Conservation (phyloP, 176 grass and related monocot species). For the Zea mays region Zm-B73-REFERENCE-NAM-5.0 NC_050096.1:53710501-53711000, state of each 20-base stretch:
- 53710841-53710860: conserved; percentile 94
- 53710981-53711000: not conserved
- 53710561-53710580: conserved; percentile 92
- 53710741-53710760: conserved; percentile 94
- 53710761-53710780: conserved; percentile 84
- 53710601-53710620: not conserved
- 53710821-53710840: conserved; percentile 98
- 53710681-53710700: not conserved
- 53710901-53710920: too few species aligned
- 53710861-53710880: conserved; percentile 69
- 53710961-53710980: not conserved
- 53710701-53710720: not conserved
- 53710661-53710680: not conserved
- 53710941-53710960: not conserved
- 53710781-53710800: conserved; percentile 57
- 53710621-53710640: not conserved
- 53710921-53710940: too few species aligned
- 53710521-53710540: conserved; percentile 93
- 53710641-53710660: not conserved
- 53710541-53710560: conserved; percentile 90
- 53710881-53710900: conserved; percentile 22
- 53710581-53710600: conserved; percentile 44
- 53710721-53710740: conserved; percentile 95
- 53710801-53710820: conserved; percentile 85
- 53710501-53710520: conserved; percentile 82